Conservation (phyloP, 164 flowering plant genomes). For the Stephania yunnanensis region DNA sequence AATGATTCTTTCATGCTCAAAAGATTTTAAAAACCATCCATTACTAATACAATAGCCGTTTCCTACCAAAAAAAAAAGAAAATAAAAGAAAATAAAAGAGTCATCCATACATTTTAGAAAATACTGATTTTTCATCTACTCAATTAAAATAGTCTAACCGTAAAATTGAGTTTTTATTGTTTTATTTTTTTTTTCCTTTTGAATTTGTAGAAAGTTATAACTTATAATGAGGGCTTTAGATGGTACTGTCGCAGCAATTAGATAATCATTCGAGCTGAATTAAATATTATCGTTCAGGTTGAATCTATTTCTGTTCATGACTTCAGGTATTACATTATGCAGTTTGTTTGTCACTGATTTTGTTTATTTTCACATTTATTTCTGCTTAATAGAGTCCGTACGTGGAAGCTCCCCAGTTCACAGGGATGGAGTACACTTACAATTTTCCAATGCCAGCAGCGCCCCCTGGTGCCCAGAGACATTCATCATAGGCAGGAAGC, state of each 20-base stretch:
- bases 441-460: slow-evolving; percentile 82
- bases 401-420: slow-evolving; percentile 68
- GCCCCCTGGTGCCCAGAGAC: slow-evolving; percentile 91
- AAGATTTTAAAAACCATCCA: not conserved
- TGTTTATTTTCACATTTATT: not conserved
- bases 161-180: not conserved
- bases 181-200: not conserved
- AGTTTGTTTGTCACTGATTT: not conserved
- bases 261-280: not conserved
- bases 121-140: not conserved
- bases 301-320: not conserved
- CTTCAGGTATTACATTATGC: not conserved
- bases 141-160: not conserved
- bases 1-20: not conserved
- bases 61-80: too few relatives aligned
- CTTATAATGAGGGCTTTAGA: too few relatives aligned
- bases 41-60: too few relatives aligned
- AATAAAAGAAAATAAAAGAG: too few relatives aligned
- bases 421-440: slow-evolving; percentile 29
- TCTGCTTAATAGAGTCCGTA: slow-evolving; percentile 63
- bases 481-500: slow-evolving; percentile 18
- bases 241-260: not conserved
- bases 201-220: not conserved
- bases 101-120: not conserved
- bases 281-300: not conserved